Base-by-base conservation (phyloP, 192 early-diverging fungal species). In the Glomus cerebriforme region DNA sequence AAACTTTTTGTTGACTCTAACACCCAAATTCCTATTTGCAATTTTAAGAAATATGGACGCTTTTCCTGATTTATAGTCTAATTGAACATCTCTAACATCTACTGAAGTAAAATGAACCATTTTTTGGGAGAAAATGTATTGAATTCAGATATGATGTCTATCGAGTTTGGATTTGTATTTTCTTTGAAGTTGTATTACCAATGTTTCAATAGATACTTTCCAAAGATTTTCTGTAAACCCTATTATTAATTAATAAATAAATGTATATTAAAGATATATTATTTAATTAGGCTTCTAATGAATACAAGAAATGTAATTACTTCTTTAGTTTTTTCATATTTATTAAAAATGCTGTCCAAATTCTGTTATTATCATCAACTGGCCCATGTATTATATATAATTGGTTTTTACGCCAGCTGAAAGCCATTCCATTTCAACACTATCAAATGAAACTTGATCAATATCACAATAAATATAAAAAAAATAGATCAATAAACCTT, bases 341-440 rank as follows among this genome's bases (percentile, higher is more conserved):
- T 81, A 97, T 84, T 35, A 91, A 85, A 76, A 96, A 96, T 2
- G 91, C 87, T 0, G 96, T 96, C 90, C 91, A 91, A n/a, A n/a
- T n/a, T n/a, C n/a, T n/a, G n/a, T n/a, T n/a, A n/a, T n/a, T n/a
- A 8, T 84, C 79, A 29, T 88, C 85, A 17, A 90, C 58, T 24
- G 80, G 69, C 2, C 86, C 93, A 37, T 89, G 84, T 78, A 94
- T 95, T 0, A 93, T 92, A 81, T 90, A 95, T n/a, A 97, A 85
- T 81, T 93, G 93, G 82, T 97, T 95, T 8, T 92, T 92, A 76
- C 90, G 90, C 90, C 94, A 97, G 80, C 93, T 92, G 82, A 97
- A 97, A 1, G 88, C 94, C 93, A 96, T 94, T 74, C 91, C 93
- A 49, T 59, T 92, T 84, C 45, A 84, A 67, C 12, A 60, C 47